Base-by-base conservation (phyloP, 1,139 yeast species). In the Taiozyma sp. region DNA sequence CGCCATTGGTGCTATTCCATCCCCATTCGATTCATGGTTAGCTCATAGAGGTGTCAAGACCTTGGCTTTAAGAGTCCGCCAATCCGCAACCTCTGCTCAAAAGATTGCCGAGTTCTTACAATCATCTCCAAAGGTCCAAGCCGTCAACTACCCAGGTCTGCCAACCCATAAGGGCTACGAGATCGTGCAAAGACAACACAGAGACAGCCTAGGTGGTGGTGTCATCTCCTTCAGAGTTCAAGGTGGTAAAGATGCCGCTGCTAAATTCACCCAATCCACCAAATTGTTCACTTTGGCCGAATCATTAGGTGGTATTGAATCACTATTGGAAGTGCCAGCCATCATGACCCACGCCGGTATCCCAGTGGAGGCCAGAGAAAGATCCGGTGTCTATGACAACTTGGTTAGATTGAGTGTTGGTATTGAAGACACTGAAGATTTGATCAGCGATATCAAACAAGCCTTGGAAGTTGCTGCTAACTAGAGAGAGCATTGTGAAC, bases 301-400 rank as follows among this genome's bases (percentile, higher is more conserved):
- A 73, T 87, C 96, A 36, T 79, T 89, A 54, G 97, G 96, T 61
- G 96, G 96, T 62, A 84, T 89, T 60, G 96, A 90, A 73, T 84
- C 93, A 27, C 78, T 89, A 67, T 74, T 87, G 58, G 96, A 89
- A 72, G 93, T 89, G 48, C 96, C 96, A 49, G 96, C 96, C 51
- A 83, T 84, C 51, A 89, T 89, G 96, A 89, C 96, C 61, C 96
- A 89, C 65, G 95, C 95, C 52, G 96, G 96, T 67, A 88, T 90
- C 70, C 92, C 96, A 65, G 78, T 79, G 70, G 89, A 75, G 51
- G 84, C 82, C 65, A 83, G 96, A 72, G 95, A 87, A 70, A 79
- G 83, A 48, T 80, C 84, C 53, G 96, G 96, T 59, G 95, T 90
- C 46, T 86, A 65, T 63, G 96, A 89, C 64, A 91, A 88, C 71